A percentile compares a stretch with the other conserved stretches of the same genome.
Evolutionary conservation across 805 yeast species (phyloP).

Genomic region (Metschnikowia lachancei): DNA sequence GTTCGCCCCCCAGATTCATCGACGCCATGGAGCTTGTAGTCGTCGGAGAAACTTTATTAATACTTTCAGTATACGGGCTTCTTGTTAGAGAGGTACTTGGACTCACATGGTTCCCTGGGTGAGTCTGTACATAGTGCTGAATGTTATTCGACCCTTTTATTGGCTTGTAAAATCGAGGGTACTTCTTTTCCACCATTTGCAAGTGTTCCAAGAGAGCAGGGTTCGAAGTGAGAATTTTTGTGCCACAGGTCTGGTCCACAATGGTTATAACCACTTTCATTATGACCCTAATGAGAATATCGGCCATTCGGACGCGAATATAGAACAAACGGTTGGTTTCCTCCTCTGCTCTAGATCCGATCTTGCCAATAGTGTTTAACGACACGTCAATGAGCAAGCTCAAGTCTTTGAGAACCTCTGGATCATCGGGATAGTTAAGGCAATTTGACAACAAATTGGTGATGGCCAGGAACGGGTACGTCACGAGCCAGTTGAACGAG

Average conservation of each 20-base stretch:
- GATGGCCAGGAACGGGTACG: conserved; percentile 34
- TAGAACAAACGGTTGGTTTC: conserved; percentile 15
- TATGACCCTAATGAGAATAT: conserved; percentile 23
- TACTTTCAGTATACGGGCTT: background rate
- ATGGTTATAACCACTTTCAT: conserved; percentile 24
- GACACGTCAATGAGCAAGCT: conserved; percentile 28
- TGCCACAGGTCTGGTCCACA: conserved; percentile 21
- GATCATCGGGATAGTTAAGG: conserved; percentile 30
- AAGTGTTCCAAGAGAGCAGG: conserved; percentile 21
- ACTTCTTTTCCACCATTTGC: conserved; percentile 15
- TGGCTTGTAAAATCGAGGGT: conserved; percentile 20
- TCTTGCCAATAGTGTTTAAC: conserved; percentile 19
- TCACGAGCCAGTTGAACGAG: conserved; percentile 32
- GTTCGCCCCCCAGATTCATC: background rate
- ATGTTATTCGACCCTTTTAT: background rate
- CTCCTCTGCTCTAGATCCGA: conserved; percentile 11
- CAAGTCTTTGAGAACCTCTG: conserved; percentile 30
- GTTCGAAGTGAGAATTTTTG: conserved; percentile 18
- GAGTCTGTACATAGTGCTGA: conserved; percentile 1
- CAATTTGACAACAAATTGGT: conserved; percentile 29
- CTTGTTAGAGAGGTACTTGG: background rate
- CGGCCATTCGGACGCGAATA: conserved; percentile 18
- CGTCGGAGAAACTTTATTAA: background rate
- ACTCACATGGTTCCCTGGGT: conserved; percentile 1
- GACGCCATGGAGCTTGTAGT: background rate